Evolutionary conservation across 768 basidiomycete genomes (phyloP), one percentile per base, ranked within the genome.

Genomic region (Rhodotorula babjevae): DNA sequence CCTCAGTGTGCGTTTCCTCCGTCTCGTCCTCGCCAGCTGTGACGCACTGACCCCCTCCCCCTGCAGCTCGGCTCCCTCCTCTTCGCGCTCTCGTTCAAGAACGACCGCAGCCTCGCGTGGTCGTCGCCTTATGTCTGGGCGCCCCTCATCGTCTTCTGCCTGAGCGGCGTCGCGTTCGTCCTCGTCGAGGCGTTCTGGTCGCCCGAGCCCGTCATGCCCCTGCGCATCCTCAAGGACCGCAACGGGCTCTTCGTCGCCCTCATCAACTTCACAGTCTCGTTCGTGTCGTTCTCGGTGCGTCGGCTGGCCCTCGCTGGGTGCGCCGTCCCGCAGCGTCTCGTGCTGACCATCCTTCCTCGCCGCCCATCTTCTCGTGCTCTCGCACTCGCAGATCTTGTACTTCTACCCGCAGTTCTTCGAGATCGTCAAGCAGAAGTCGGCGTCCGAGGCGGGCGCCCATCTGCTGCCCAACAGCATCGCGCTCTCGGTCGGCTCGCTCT

Each of bases 401-500:
- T 72, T 72, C 62, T 71, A 58, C 56, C 72, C 72, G 9, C 68
- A 68, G 21, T 68, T 73, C 63, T 73, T 73, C 60, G 68, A 73
- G 59, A 69, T 73, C 50, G 72, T 73, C 46, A 68, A 73, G 64
- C 60, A 59, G 42, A 68, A 73, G 31, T 52, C 72, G n/a, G 72
- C 72, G 2, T 73, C 72, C 14, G 60, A 62, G 42, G 72, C 72
- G 12, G 66, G 60, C 19, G 61, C 66, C 2, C 94, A 94, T 82
- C 82, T 99, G 31, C 82, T 98, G 50, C 93, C 94, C 33, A 93
- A 95, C 82, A 92, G 91, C 49, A 90, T 92, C 73, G 88, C 90
- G 61, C 85, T 96, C 66, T 89, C 93, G 7, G 83, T 85, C 1
- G 95, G 95, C 33, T 94, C 92, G 73, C 85, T 99, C 46, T 84